Base-by-base conservation (phyloP, 208 protist genomes). In the Tritrichomonas foetus region DNA sequence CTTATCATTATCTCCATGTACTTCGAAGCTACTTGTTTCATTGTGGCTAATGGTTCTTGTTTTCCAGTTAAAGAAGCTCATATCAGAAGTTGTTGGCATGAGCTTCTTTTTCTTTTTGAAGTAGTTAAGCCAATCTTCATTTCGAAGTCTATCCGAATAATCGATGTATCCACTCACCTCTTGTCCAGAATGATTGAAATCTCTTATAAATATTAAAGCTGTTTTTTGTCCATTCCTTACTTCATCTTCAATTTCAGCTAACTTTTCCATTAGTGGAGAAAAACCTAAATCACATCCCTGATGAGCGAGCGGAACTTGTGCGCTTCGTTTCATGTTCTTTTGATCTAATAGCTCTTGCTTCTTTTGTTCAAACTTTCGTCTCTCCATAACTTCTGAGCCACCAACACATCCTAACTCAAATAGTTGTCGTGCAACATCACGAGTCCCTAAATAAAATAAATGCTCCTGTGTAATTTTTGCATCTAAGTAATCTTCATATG, bases 41-140 rank as follows among this genome's bases (percentile, higher is more conserved):
- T 92, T 92, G 16, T n/a, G 22, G 9, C 5, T 53, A 53, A 92
- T 64, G 33, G 50, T 98, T 95, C 98, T 97, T 39, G 98, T 99
- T 95, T 99, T 98, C 98, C 98, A 99, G 97, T 99, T 99, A 95
- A 98, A 99, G 95, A 98, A 99, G 93, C 96, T 98, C 16, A 99
- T 95, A 95, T 99, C 98, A 36, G 97, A 97, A 0, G 97, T 97
- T 92, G 96, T 96, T 30, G 98, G 98, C 93, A 98, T 94, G 64
- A 99, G 94, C 53, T 96, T 96, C 95, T 97, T 98, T 69, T 96
- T 95, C 41, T 96, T 94, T n/a, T n/a, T 8, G 66, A 95, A 96
- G 78, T 96, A 96, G 13, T 36, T 30, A 44, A 98, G 96, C 94
- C 98, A 99, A 95, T 98, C 96, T 93, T 99, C 98, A 16, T 96